Evolutionary conservation across 805 yeast species (phyloP).

Genomic region (Suhomyces canberraensis): DNA sequence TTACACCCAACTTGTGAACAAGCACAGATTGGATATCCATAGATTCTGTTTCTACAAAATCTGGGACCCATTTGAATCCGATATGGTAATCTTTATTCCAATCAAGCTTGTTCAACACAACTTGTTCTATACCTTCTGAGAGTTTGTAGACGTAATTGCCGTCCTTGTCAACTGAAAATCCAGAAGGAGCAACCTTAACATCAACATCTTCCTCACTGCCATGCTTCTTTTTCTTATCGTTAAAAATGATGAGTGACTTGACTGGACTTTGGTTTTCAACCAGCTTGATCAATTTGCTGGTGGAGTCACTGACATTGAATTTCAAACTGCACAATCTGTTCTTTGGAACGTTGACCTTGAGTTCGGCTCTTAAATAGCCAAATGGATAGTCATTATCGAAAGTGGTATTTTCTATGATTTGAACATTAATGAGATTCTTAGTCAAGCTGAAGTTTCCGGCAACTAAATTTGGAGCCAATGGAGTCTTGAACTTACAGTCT

Average conservation of each 20-base stretch:
- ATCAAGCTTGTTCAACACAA: constrained; percentile 62
- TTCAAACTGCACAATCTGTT: constrained; percentile 62
- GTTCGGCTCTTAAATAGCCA: constrained; percentile 63
- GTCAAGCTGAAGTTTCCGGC: constrained; percentile 12
- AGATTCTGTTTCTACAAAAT: constrained; percentile 39
- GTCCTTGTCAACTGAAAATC: constrained; percentile 39
- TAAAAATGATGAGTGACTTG: constrained; percentile 54
- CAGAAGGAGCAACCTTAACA: constrained; percentile 34
- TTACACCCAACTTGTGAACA: constrained; percentile 47
- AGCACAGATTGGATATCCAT: constrained; percentile 20
- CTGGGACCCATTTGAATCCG: constrained; percentile 77
- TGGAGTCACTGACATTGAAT: constrained; percentile 51
- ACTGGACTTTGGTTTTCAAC: constrained; percentile 50
- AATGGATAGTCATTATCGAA: constrained; percentile 46
- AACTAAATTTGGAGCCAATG: constrained; percentile 40
- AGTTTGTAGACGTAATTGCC: constrained; percentile 51
- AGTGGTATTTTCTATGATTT: constrained; percentile 50
- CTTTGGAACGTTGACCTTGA: constrained; percentile 54
- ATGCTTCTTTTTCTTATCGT: constrained; percentile 27
- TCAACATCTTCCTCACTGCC: constrained; percentile 4
- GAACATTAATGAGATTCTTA: constrained; percentile 47
- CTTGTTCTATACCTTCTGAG: constrained; percentile 58
- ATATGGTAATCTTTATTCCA: constrained; percentile 59
- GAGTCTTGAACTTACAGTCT: constrained; percentile 50
- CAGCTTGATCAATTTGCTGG: constrained; percentile 17